These are phyloP conservation scores for Populus pruinosa DNA, from an alignment of 345 rosid species.

Conservation along the genomic window DNA sequence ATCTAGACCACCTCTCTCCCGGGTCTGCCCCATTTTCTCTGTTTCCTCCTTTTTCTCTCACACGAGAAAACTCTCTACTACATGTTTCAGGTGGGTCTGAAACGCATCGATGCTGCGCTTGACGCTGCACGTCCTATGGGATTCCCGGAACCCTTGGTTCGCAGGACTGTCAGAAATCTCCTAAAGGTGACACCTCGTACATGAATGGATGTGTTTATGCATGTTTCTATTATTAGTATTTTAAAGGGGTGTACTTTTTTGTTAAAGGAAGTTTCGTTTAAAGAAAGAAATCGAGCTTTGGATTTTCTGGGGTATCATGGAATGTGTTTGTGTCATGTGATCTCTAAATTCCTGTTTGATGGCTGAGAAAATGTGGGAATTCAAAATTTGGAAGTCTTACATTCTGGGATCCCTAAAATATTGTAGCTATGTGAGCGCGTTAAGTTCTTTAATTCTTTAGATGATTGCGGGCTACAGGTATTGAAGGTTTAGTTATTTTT, in stretches of 20 bases:
- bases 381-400: too few species aligned
- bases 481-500: too few species aligned
- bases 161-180: conserved; percentile 21
- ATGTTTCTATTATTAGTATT: too few species aligned
- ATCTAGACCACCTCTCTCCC: background rate
- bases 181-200: conserved; percentile 19
- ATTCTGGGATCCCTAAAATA: too few species aligned
- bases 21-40: background rate
- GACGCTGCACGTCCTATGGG: conserved; percentile 32
- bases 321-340: background rate
- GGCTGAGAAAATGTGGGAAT: background rate
- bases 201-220: too few species aligned
- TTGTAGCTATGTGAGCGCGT: too few species aligned
- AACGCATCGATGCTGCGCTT: conserved; percentile 43
- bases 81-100: conserved; percentile 24
- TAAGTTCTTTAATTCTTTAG: too few species aligned
- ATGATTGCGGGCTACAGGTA: too few species aligned
- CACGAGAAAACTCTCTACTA: background rate
- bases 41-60: background rate
- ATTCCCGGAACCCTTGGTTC: conserved; percentile 21
- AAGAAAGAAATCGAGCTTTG: too few species aligned
- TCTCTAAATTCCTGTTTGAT: background rate
- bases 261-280: too few species aligned
- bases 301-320: too few species aligned
- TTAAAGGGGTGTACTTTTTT: too few species aligned